These are phyloP conservation scores for Phytophthora hibernalis DNA, from an alignment of 352 stramenopile species.

Conservation along the genomic window DNA sequence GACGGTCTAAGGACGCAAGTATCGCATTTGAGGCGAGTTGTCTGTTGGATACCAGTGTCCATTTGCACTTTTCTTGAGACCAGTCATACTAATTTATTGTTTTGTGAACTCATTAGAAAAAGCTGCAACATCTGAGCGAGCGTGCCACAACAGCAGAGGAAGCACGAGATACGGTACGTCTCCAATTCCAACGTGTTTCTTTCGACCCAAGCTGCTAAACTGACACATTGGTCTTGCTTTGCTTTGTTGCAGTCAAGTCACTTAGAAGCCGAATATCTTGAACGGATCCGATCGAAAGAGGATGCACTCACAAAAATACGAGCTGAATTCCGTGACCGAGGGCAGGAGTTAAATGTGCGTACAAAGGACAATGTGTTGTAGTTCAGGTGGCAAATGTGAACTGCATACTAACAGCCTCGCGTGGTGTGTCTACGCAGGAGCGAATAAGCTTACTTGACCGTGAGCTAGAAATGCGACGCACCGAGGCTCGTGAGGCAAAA, in stretches of 20 bases:
- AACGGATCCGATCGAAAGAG: constrained; percentile 58
- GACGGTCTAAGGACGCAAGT: constrained; percentile 47
- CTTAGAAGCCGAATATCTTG: constrained; percentile 55
- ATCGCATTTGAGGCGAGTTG: constrained; percentile 54
- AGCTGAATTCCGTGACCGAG: constrained; percentile 58
- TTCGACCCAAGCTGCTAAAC: not conserved
- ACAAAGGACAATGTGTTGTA: not conserved
- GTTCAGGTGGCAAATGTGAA: not conserved
- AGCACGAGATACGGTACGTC: constrained; percentile 59
- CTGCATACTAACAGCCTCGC: not conserved
- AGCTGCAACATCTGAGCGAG: constrained; percentile 55
- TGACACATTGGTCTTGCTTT: not conserved
- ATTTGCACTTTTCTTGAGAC: not conserved
- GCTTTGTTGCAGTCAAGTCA: constrained; percentile 40
- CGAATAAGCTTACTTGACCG: constrained; percentile 53
- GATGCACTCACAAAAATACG: constrained; percentile 58
- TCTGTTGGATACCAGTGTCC: not conserved
- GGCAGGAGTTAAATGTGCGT: constrained; percentile 62
- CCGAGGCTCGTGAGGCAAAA: constrained; percentile 61
- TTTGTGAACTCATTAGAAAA: constrained; percentile 38
- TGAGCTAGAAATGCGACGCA: constrained; percentile 66
- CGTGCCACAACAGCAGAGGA: constrained; percentile 62
- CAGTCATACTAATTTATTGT: not conserved
- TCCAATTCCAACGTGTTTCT: not conserved
- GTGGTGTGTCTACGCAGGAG: constrained; percentile 25